Evolutionary conservation across 208 protist species (phyloP), one percentile per base, ranked within the genome.

Genomic region (Acanthamoeba culbertsoni): DNA sequence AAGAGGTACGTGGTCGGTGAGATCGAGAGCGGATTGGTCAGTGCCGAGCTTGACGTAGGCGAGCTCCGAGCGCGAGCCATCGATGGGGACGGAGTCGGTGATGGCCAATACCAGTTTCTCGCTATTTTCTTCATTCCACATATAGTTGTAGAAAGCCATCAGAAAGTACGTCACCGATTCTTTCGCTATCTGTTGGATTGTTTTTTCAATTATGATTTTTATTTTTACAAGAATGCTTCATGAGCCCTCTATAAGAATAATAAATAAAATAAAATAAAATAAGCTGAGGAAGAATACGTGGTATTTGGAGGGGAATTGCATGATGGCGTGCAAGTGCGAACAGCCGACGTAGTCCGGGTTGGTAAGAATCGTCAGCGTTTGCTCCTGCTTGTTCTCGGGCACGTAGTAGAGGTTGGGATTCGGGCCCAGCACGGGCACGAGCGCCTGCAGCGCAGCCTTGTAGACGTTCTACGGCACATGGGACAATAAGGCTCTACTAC

Each of bases 341-440:
- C 71, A 82, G 71, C 71, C 71, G n/a, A 82, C 71, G 28, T 55
- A 82, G 71, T 82, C 71, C 26, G 71, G 71, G 45, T 82, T 42
- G 45, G 43, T 55, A 23, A 82, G 20, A 31, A 37, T 37, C 20
- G 10, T n/a, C 42, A 82, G 37, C 42, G 53, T 43, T 31, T 82
- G 71, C 37, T 4, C 71, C 71, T 82, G 71, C 71, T 82, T 82
- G 37, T 37, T 4, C 43, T 82, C 71, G 16, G 71, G 71, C 20
- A 82, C 71, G 71, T 82, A 82, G 71, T 37, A 82, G 71, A 82
- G 46, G 71, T 82, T 82, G 37, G 71, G 71, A 31, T 82, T 82
- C 6, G 71, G 6, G 42, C 71, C 71, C 37, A 82, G 71, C 2
- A 82, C 37, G 6, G 71, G 71, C 45, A 55, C 71, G n/a, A 82